These are phyloP conservation scores for Sordariomycetes sp. DNA, from an alignment of 2,329 filamentous ascomycete species.

Conservation along the genomic window DNA sequence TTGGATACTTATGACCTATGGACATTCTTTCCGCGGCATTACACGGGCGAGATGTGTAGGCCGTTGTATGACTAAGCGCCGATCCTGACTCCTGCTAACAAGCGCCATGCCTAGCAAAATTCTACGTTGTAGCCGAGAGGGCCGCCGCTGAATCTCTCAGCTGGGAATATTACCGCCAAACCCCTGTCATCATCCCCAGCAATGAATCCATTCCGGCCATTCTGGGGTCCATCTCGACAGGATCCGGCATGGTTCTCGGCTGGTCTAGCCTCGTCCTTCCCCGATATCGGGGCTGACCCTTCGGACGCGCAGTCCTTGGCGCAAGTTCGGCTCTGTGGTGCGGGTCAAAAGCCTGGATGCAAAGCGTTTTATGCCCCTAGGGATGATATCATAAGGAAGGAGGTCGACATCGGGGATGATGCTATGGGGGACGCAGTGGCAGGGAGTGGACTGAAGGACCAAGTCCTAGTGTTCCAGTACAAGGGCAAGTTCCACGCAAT, in stretches of 20 bases:
- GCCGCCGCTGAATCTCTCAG: not conserved
- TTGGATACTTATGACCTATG: too few species aligned
- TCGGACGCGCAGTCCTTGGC: constrained; percentile 22
- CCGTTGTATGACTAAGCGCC: too few species aligned
- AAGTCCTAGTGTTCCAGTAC: constrained; percentile 54
- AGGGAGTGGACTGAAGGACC: constrained; percentile 32
- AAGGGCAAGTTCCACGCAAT: constrained; percentile 52
- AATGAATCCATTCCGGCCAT: constrained; percentile 12
- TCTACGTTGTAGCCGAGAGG: not conserved
- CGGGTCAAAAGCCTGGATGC: constrained; percentile 36
- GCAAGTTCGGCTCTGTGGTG: constrained; percentile 20
- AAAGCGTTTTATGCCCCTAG: constrained; percentile 41
- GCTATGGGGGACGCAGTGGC: constrained; percentile 13
- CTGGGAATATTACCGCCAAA: not conserved
- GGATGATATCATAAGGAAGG: constrained; percentile 20
- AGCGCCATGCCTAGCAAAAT: too few species aligned
- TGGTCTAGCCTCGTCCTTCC: constrained; percentile 40
- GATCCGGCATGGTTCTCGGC: constrained; percentile 35
- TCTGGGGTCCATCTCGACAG: constrained; percentile 10
- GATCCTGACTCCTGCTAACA: too few species aligned
- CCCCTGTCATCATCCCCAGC: not conserved
- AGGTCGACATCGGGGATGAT: constrained; percentile 20
- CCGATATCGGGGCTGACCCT: constrained; percentile 25
- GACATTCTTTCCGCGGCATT: too few species aligned
- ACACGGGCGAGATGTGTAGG: too few species aligned